Percentiles rank a stretch among this genome's conserved stretches.
Conservation (phyloP, 2,329 filamentous ascomycete species). For the Nothopassalora personata region DNA sequence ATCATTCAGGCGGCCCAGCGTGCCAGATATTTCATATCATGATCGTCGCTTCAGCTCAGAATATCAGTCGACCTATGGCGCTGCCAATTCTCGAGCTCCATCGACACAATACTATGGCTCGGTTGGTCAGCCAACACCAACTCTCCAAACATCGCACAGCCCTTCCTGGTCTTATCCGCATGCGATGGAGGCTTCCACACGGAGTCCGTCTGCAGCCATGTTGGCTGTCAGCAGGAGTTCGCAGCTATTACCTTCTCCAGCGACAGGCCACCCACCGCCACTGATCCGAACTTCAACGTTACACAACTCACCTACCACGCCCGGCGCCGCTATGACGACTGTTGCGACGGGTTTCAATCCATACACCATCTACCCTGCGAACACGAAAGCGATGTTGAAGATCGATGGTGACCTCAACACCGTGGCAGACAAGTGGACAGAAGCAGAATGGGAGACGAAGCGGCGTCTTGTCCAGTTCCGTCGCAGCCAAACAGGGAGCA, state of each 20-base stretch:
- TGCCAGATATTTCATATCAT: constrained; percentile 27
- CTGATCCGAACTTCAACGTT: constrained; percentile 64
- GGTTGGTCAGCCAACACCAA: constrained; percentile 22
- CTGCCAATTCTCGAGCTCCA: constrained; percentile 20
- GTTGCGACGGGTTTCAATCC: constrained; percentile 59
- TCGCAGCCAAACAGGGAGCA: constrained; percentile 74
- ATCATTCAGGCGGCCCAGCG: constrained; percentile 33
- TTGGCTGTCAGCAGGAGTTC: constrained; percentile 24
- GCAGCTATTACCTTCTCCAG: constrained; percentile 42
- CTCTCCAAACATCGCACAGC: constrained; percentile 31
- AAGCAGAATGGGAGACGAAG: constrained; percentile 72
- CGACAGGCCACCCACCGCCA: constrained; percentile 48
- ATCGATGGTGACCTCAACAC: constrained; percentile 77
- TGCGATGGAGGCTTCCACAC: constrained; percentile 12
- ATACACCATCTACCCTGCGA: constrained; percentile 68
- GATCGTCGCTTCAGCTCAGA: constrained; percentile 34
- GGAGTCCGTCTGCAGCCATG: constrained; percentile 28
- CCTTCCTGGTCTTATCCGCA: constrained; percentile 32
- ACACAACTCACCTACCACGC: constrained; percentile 50
- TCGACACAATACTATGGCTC: constrained; percentile 26
- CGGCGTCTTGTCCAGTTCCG: constrained; percentile 84
- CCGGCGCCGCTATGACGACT: constrained; percentile 21
- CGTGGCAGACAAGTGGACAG: constrained; percentile 79
- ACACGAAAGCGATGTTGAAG: constrained; percentile 73
- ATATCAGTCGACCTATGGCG: constrained; percentile 27